These are phyloP conservation scores for Hemileccinum impolitum DNA, from an alignment of 768 basidiomycete genomes.

Conservation along the genomic window DNA sequence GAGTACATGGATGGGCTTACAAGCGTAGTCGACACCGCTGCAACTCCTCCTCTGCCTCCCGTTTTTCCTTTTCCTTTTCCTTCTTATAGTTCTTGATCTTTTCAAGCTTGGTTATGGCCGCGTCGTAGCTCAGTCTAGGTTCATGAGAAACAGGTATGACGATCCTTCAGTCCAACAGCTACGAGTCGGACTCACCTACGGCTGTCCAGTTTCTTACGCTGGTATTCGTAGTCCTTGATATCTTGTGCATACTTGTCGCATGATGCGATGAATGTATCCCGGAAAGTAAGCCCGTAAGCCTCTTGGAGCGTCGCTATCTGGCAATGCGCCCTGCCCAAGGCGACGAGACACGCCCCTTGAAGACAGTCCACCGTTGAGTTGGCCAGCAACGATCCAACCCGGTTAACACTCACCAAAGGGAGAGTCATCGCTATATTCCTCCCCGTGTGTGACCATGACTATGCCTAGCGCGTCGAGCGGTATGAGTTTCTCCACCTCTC, in stretches of 20 bases:
- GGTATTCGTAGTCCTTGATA: constrained; percentile 77
- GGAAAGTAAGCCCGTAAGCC: constrained; percentile 67
- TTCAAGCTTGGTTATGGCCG: constrained; percentile 66
- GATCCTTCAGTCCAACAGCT: not conserved
- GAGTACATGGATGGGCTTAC: constrained; percentile 40
- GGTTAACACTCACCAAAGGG: constrained; percentile 51
- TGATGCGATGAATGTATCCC: constrained; percentile 68
- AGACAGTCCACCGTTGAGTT: not conserved
- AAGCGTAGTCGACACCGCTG: constrained; percentile 69
- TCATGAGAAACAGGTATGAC: not conserved
- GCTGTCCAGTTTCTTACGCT: constrained; percentile 85
- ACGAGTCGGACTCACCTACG: constrained; percentile 53
- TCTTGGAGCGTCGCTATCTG: constrained; percentile 84
- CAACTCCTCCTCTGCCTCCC: constrained; percentile 81
- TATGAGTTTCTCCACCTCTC: constrained; percentile 65
- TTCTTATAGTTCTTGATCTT: constrained; percentile 72
- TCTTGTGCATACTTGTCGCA: constrained; percentile 64
- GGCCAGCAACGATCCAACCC: not conserved
- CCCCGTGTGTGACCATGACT: constrained; percentile 84
- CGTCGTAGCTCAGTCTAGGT: constrained; percentile 70
- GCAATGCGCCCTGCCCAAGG: constrained; percentile 80
- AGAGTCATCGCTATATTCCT: constrained; percentile 76
- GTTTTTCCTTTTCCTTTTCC: constrained; percentile 69
- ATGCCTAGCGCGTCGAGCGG: constrained; percentile 78
- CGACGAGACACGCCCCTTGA: constrained; percentile 62